Base-by-base conservation (phyloP, 257 asterid species). In the Nicotiana noctiflora region DNA sequence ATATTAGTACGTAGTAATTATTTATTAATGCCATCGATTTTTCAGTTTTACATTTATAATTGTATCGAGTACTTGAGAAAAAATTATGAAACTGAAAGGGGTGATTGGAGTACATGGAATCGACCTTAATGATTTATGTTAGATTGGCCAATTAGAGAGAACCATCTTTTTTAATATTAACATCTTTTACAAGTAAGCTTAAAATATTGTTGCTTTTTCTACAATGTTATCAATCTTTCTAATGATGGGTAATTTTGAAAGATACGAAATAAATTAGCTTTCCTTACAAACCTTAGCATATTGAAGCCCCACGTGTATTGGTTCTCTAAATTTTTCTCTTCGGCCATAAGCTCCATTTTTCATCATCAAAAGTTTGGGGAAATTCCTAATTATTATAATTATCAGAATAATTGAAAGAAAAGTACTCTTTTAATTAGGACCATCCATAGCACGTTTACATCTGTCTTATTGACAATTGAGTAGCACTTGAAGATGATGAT, bases 391-490 rank as follows among this genome's bases (percentile, higher is more conserved):
- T 67, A 25, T 25, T 25, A 55, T 17, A 8, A 1, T 15, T 29
- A 46, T 21, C 46, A 6, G 44, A 74, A 49, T 23, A 23, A 74
- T 74, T 49, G 79, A 74, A 72, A 12, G 40, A 74, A 23, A 51
- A 34, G 12, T 40, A 21, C 15, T 14, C 23, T 74, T 49, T 49
- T 49, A 32, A 32, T 32, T 32, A 49, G 40, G 23, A 23, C 23
- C 60, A 72, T 46, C 44, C 78, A 72, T 49, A 72, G 44, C 79
- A 49, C 61, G 61, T 49, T 74, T 74, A 74, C 61, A 74, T 74
- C 44, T 74, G 78, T 61, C 78, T 49, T 49, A 49, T 49, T n/a
- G 23, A 46, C 15, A 49, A 72, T 23, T 49, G 78, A 74, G 40
- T 46, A 49, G 5, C 3, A 29, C 9, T 72, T 72, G 77, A 46